A percentile compares a stretch with the other conserved stretches of the same genome.
These are phyloP conservation scores for Trichoderma sp. DNA, from an alignment of 2,329 filamentous ascomycete species.

Conservation along the genomic window DNA sequence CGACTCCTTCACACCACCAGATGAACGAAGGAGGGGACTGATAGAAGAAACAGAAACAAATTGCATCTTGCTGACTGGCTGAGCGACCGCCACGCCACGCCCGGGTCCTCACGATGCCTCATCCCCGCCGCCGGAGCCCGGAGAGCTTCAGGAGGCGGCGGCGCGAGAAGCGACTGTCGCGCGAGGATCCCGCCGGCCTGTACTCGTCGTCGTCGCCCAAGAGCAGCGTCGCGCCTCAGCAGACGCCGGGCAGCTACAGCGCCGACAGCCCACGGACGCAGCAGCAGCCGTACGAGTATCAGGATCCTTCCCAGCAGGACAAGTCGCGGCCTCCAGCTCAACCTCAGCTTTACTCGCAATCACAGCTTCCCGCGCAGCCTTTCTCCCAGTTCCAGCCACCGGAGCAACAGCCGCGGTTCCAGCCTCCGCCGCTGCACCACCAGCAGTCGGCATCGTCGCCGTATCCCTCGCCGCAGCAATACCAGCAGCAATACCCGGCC, in stretches of 20 bases:
- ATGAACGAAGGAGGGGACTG: too few relatives aligned
- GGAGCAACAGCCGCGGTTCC: neutral
- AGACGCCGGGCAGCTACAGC: conserved; percentile 24
- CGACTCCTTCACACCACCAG: conserved; percentile 10
- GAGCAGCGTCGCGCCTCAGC: conserved; percentile 29
- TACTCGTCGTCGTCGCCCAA: conserved; percentile 26
- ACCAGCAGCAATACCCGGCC: conserved; percentile 30
- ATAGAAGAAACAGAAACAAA: neutral
- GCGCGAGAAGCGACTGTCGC: conserved; percentile 40
- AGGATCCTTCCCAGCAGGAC: conserved; percentile 28
- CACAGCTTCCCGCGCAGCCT: conserved; percentile 3
- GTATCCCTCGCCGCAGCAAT: conserved; percentile 28
- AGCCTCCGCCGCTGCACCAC: conserved; percentile 16
- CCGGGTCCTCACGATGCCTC: conserved; percentile 53
- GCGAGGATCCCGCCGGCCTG: conserved; percentile 35
- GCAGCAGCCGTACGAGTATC: conserved; percentile 17
- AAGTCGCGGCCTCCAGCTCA: conserved; percentile 25
- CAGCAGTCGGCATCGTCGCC: conserved; percentile 24
- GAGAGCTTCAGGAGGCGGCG: conserved; percentile 57
- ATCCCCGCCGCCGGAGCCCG: conserved; percentile 58
- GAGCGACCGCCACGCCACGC: neutral
- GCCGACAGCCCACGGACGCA: conserved; percentile 25
- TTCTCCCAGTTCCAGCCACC: neutral
- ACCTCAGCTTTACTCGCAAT: conserved; percentile 28
- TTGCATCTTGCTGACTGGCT: neutral